Percentiles rank a stretch among this genome's conserved stretches.
phyloP scores from a whole-genome alignment of 2,329 filamentous ascomycete genomes.

The Ophiocordyceps camponoti-floridani region DNA sequence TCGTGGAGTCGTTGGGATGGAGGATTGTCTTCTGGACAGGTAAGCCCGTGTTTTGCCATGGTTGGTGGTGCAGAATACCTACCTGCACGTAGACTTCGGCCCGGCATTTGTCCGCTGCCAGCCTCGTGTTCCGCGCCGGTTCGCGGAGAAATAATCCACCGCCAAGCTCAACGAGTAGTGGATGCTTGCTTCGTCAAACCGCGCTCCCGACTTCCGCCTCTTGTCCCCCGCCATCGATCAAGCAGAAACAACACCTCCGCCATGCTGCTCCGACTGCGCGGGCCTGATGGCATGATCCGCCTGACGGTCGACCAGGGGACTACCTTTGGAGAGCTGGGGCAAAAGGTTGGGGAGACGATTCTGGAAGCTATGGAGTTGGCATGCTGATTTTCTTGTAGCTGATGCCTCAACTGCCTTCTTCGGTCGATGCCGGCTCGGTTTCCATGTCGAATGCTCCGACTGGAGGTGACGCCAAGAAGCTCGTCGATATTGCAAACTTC shows the following conservation, averaged over 20 bases:
- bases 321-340: constrained; percentile 47
- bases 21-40: background rate
- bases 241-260: constrained; percentile 8
- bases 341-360: constrained; percentile 21
- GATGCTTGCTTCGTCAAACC: too few species aligned
- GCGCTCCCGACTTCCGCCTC: background rate
- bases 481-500: constrained; percentile 39
- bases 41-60: background rate
- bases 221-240: too few species aligned
- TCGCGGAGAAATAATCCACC: too few species aligned
- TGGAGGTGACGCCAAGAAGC: constrained; percentile 36
- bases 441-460: constrained; percentile 43
- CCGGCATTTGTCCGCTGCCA: too few species aligned
- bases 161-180: too few species aligned
- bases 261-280: constrained; percentile 77
- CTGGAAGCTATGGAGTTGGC: background rate
- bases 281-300: constrained; percentile 84
- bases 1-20: background rate
- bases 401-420: constrained; percentile 37
- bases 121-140: too few species aligned
- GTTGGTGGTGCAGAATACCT: background rate
- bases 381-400: constrained; percentile 22
- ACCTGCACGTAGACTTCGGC: background rate
- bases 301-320: constrained; percentile 59
- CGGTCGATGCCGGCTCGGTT: constrained; percentile 41